Conservation (phyloP, 192 early-diverging fungal species). For the Coemansia sp. region DNA sequence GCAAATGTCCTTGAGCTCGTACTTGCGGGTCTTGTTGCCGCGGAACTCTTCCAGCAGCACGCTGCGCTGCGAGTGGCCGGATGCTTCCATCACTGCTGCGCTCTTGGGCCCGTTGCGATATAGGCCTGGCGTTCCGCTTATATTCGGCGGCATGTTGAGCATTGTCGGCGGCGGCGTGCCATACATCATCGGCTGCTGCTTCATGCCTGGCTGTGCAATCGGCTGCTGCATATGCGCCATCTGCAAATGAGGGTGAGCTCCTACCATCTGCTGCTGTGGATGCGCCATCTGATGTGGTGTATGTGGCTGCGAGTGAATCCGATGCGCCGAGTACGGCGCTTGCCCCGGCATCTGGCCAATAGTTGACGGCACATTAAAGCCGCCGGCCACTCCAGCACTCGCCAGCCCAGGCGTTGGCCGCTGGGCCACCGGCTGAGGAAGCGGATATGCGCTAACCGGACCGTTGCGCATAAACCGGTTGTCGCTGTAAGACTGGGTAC, state of each 20-base stretch:
- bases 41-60: constrained; percentile 94
- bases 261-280: constrained; percentile 26
- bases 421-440: constrained; percentile 50
- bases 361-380: constrained; percentile 18
- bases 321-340: constrained; percentile 20
- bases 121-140: constrained; percentile 31
- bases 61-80: constrained; percentile 71
- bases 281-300: constrained; percentile 36
- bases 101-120: constrained; percentile 36
- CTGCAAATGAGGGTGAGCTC: constrained; percentile 14
- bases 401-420: constrained; percentile 31
- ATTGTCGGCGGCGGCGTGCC: constrained; percentile 45
- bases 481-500: constrained; percentile 81
- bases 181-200: constrained; percentile 45
- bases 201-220: constrained; percentile 15
- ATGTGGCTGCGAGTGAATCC: constrained; percentile 38
- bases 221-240: constrained; percentile 29
- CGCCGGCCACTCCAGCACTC: constrained; percentile 20
- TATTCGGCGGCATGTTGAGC: constrained; percentile 18
- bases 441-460: constrained; percentile 40
- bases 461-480: constrained; percentile 51
- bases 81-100: constrained; percentile 36
- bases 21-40: constrained; percentile 96
- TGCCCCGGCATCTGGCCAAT: constrained; percentile 16
- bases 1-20: constrained; percentile 93